Percentiles rank a stretch among this genome's conserved stretches.
Evolutionary conservation across 352 stramenopile genomes (phyloP).

Genomic region (Globisporangium yorkense): DNA sequence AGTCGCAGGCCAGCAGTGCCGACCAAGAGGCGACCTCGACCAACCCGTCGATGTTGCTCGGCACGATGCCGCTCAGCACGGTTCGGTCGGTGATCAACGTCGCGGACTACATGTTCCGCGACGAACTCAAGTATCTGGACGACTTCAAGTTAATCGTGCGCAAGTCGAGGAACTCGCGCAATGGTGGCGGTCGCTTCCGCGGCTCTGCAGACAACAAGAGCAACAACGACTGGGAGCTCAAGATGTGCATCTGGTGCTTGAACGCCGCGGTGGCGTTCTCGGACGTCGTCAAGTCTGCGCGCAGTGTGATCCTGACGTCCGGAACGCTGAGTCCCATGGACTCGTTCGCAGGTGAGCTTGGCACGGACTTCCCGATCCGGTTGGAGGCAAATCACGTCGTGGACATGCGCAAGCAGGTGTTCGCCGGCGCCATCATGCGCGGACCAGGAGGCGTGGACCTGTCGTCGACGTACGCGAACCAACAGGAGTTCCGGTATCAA

Average conservation of each 20-base stretch:
- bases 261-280: conserved; percentile 81
- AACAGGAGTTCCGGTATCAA: conserved; percentile 75
- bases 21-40: conserved; percentile 14
- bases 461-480: conserved; percentile 75
- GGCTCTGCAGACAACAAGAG: conserved; percentile 15
- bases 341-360: conserved; percentile 80
- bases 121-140: conserved; percentile 73
- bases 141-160: conserved; percentile 75
- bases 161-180: conserved; percentile 21
- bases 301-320: conserved; percentile 78
- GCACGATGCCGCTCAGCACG: conserved; percentile 44
- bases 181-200: conserved; percentile 14
- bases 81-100: conserved; percentile 63
- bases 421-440: conserved; percentile 67
- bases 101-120: conserved; percentile 74
- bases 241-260: conserved; percentile 85
- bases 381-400: conserved; percentile 85
- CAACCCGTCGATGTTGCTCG: conserved; percentile 26
- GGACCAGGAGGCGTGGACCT: conserved; percentile 62
- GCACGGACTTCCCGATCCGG: conserved; percentile 73
- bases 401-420: conserved; percentile 84
- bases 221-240: conserved; percentile 41
- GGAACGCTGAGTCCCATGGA: conserved; percentile 85
- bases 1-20: conserved; percentile 14
- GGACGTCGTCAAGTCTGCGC: conserved; percentile 56